These are phyloP conservation scores for Claviceps cyperi DNA, from an alignment of 2,329 filamentous ascomycete species.

Conservation along the genomic window DNA sequence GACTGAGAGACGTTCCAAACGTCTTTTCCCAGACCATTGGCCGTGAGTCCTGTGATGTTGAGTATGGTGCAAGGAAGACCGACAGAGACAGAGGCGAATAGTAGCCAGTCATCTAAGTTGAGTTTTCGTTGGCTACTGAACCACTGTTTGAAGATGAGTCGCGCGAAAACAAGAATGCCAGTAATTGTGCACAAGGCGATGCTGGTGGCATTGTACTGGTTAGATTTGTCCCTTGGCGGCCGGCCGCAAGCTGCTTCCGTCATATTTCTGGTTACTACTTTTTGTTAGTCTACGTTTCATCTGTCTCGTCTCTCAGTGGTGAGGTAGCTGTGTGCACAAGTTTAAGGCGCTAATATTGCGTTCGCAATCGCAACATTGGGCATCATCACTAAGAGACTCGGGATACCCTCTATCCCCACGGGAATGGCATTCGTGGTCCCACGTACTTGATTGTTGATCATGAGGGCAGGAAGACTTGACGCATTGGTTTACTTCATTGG, in stretches of 20 bases:
- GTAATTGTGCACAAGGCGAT: conserved; percentile 10
- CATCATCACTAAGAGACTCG: too few relatives aligned
- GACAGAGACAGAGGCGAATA: conserved; percentile 11
- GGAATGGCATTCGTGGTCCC: background rate
- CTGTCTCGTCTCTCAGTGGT: background rate
- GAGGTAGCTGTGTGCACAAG: too few relatives aligned
- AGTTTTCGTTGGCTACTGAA: conserved; percentile 17
- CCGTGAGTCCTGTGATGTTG: conserved; percentile 11
- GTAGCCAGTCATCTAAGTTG: conserved; percentile 18
- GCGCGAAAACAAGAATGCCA: conserved; percentile 8
- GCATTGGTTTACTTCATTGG: background rate
- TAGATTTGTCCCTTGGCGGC: conserved; percentile 3
- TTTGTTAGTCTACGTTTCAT: background rate
- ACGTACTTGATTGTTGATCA: background rate
- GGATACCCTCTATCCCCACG: too few relatives aligned
- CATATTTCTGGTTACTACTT: conserved; percentile 3
- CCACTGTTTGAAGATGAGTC: conserved; percentile 13
- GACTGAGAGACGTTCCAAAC: conserved; percentile 17
- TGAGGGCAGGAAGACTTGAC: background rate
- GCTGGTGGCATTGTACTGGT: conserved; percentile 3
- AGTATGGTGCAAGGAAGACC: conserved; percentile 13
- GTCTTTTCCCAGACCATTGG: conserved; percentile 18
- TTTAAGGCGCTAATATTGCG: too few relatives aligned
- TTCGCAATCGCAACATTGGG: too few relatives aligned
- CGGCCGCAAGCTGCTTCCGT: conserved; percentile 4